phyloP scores from a whole-genome alignment of 257 asterid genomes.

The Capsicum rhomboideum region DNA sequence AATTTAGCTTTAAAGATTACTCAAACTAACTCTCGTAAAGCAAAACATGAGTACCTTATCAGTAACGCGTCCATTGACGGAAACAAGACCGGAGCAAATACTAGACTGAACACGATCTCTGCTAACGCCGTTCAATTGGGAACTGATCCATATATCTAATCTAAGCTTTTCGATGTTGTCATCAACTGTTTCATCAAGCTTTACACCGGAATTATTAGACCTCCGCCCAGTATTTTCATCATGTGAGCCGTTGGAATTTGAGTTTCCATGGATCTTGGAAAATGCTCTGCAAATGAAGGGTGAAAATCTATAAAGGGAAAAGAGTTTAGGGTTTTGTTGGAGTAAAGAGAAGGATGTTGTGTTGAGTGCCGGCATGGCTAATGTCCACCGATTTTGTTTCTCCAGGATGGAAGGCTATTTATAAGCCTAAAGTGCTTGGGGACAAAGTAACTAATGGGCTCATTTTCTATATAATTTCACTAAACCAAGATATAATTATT shows the following conservation, averaged over 20 bases:
- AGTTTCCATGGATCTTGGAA: slow-evolving; percentile 11
- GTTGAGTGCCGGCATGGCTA: not conserved
- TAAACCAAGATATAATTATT: no score
- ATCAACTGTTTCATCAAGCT: slow-evolving; percentile 47
- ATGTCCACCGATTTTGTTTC: not conserved
- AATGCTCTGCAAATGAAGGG: slow-evolving; percentile 23
- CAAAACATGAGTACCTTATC: slow-evolving; percentile 33
- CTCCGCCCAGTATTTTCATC: slow-evolving; percentile 18
- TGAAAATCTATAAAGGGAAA: not conserved
- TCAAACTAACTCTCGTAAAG: no score
- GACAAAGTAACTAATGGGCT: no score
- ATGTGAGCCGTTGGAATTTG: slow-evolving; percentile 12
- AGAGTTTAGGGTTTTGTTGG: not conserved
- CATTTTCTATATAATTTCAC: no score
- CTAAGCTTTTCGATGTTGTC: slow-evolving; percentile 48
- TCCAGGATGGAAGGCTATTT: not conserved
- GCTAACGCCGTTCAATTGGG: slow-evolving; percentile 74
- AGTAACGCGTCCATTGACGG: slow-evolving; percentile 66
- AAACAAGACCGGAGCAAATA: slow-evolving; percentile 81
- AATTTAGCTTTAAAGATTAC: no score
- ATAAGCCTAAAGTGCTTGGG: no score
- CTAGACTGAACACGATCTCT: slow-evolving; percentile 96
- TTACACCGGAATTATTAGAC: slow-evolving; percentile 46
- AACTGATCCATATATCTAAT: slow-evolving; percentile 77
- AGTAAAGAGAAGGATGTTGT: not conserved